A percentile compares a stretch with the other conserved stretches of the same genome.
Conservation (phyloP, 2,329 filamentous ascomycete genomes). For the Didymella arachidicola region DNA sequence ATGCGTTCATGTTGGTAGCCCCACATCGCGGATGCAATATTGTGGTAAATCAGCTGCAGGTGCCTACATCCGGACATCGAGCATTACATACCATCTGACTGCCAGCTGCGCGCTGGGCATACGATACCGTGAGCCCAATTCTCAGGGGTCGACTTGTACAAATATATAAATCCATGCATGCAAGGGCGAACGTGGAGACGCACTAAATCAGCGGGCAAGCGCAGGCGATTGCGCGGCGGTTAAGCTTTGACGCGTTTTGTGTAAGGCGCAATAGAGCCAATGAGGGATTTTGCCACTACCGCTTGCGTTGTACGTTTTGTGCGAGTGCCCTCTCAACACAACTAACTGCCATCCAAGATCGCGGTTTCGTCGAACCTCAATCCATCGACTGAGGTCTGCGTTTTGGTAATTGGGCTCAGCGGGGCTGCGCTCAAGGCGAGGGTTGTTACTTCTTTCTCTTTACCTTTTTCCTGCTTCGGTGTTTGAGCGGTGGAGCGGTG, state of each 20-base stretch:
- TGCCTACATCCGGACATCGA: not conserved
- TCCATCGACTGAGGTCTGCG: constrained; percentile 7
- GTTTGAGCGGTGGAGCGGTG: constrained; percentile 3
- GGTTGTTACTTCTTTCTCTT: not conserved
- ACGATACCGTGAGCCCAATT: not conserved
- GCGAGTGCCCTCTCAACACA: constrained; percentile 12
- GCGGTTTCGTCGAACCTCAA: not conserved
- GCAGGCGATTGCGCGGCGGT: constrained; percentile 20
- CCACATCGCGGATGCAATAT: not conserved
- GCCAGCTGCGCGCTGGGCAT: not conserved
- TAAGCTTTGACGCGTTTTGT: constrained; percentile 24
- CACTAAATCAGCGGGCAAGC: constrained; percentile 14
- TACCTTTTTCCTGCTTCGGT: not conserved
- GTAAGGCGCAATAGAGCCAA: constrained; percentile 17
- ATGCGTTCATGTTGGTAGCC: not conserved
- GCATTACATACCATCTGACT: not conserved
- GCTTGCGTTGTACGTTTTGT: constrained; percentile 15
- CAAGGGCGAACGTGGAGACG: constrained; percentile 18
- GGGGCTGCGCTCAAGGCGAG: constrained; percentile 11
- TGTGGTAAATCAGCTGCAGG: not conserved
- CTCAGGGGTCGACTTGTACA: constrained; percentile 17
- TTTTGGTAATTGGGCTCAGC: constrained; percentile 5
- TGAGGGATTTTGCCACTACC: constrained; percentile 15
- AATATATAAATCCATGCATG: constrained; percentile 16
- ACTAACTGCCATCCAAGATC: constrained; percentile 10